phyloP scores from a whole-genome alignment of 306 rosid species.

The Lupinus albus region DNA sequence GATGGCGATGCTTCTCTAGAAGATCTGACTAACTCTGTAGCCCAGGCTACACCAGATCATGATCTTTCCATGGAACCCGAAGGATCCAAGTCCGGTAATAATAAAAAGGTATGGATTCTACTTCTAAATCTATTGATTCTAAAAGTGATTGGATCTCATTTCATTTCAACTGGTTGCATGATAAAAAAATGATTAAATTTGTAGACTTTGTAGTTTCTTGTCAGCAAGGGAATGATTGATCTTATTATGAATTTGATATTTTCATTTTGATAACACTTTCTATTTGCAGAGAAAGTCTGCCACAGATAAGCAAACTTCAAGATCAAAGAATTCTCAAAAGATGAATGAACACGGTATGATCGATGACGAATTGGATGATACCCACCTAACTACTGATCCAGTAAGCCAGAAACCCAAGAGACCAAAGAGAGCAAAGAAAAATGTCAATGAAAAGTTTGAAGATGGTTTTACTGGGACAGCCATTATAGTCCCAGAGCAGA shows the following conservation, averaged over 20 bases:
- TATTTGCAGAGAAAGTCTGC: slow-evolving; percentile 68
- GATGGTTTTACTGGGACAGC: slow-evolving; percentile 50
- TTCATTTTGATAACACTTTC: slow-evolving; percentile 36
- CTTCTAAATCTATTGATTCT: slow-evolving; percentile 12
- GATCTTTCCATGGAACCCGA: slow-evolving; percentile 63
- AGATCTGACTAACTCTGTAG: slow-evolving; percentile 59
- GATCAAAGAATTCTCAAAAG: slow-evolving; percentile 53
- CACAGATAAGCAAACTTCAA: slow-evolving; percentile 54
- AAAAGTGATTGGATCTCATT: slow-evolving; percentile 15
- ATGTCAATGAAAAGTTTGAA: slow-evolving; percentile 64
- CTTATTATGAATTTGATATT: slow-evolving; percentile 8
- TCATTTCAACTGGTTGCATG: slow-evolving; percentile 17
- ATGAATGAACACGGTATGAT: slow-evolving; percentile 25
- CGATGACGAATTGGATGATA: slow-evolving; percentile 54
- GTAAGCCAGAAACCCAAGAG: slow-evolving; percentile 59
- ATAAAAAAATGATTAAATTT: slow-evolving; percentile 5
- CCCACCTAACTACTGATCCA: slow-evolving; percentile 48
- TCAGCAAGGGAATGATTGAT: background rate
- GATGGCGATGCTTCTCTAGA: slow-evolving; percentile 94
- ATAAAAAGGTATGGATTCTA: slow-evolving; percentile 66
- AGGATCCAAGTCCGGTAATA: slow-evolving; percentile 58
- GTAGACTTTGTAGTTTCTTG: slow-evolving; percentile 4
- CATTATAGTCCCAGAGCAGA: slow-evolving; percentile 46
- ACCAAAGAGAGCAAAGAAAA: slow-evolving; percentile 76
- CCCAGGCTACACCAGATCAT: slow-evolving; percentile 54